Percentiles rank a stretch among this genome's conserved stretches.
Conservation (phyloP, 2,329 filamentous ascomycete genomes). For the Penicillium crustosum region DNA sequence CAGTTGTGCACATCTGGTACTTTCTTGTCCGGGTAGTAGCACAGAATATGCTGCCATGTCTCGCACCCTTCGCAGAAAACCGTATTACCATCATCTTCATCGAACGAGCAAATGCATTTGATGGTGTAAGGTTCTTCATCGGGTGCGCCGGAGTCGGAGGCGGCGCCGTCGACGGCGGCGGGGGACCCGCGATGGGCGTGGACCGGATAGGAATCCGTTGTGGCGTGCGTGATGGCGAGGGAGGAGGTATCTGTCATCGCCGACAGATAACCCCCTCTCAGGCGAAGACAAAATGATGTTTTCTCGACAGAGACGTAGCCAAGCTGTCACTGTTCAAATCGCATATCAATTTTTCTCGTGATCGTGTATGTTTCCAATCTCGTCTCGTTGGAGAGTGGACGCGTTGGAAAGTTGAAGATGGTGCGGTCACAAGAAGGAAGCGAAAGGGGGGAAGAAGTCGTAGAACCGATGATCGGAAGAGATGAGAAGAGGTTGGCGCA, state of each 20-base stretch:
- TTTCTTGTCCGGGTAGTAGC: slow-evolving; percentile 82
- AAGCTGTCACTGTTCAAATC: slow-evolving; percentile 21
- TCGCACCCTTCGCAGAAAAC: slow-evolving; percentile 95
- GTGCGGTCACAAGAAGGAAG: slow-evolving; percentile 9
- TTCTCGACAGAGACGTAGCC: slow-evolving; percentile 16
- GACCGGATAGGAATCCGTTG: slow-evolving; percentile 49
- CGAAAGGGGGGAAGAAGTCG: slow-evolving; percentile 15
- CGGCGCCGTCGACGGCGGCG: slow-evolving; percentile 42
- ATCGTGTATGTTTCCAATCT: slow-evolving; percentile 7
- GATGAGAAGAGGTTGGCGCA: slow-evolving; percentile 6
- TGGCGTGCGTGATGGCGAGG: slow-evolving; percentile 50
- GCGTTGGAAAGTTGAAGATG: slow-evolving; percentile 13
- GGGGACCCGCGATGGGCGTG: slow-evolving; percentile 46
- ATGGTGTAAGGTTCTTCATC: slow-evolving; percentile 71
- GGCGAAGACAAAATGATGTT: slow-evolving; percentile 30
- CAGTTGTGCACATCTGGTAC: slow-evolving; percentile 80
- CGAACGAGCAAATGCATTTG: slow-evolving; percentile 93
- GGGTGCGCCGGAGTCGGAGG: slow-evolving; percentile 42
- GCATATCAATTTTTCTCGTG: slow-evolving; percentile 21
- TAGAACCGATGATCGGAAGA: slow-evolving; percentile 6
- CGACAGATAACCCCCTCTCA: slow-evolving; percentile 51
- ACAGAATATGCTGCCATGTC: slow-evolving; percentile 97
- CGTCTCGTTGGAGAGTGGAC: slow-evolving; percentile 14
- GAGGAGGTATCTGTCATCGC: slow-evolving; percentile 57
- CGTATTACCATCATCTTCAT: slow-evolving; percentile 95